Conservation (phyloP, 148 eudicot genomes). For the Camellia lanceoleosa region DNA sequence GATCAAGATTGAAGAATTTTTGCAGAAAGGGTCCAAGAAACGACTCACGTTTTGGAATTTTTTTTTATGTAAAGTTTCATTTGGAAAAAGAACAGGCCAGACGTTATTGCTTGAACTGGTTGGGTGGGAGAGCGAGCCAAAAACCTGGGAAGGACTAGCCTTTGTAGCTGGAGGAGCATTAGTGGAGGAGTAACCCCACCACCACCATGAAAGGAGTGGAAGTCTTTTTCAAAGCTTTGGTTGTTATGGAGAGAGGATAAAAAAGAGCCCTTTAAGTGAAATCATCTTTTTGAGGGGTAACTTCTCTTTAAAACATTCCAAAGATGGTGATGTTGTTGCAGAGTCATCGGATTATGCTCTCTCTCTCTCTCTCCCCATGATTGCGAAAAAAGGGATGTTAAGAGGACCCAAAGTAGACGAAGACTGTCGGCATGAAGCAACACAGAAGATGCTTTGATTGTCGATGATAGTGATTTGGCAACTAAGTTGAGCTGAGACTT, state of each 20-base stretch:
- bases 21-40: conserved; percentile 9
- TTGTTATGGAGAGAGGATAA: conserved; percentile 13
- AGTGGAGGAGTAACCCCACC: conserved; percentile 8
- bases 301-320: conserved; percentile 41
- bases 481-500: conserved; percentile 10
- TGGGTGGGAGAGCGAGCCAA: not conserved
- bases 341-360: conserved; percentile 20
- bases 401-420: conserved; percentile 34
- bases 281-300: conserved; percentile 19
- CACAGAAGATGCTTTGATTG: conserved; percentile 29
- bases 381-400: conserved; percentile 24
- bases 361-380: conserved; percentile 16
- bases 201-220: conserved; percentile 37
- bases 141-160: not conserved
- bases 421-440: conserved; percentile 32
- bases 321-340: conserved; percentile 28
- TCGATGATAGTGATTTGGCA: conserved; percentile 20
- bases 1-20: conserved; percentile 4
- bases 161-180: conserved; percentile 27
- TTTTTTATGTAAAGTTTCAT: conserved; percentile 6
- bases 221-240: conserved; percentile 26
- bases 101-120: not conserved
- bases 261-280: conserved; percentile 20
- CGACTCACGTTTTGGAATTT: not conserved
- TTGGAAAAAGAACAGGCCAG: not conserved